Evolutionary conservation across 2,329 filamentous ascomycete species (phyloP).

Genomic region (Talaromyces islandicus): DNA sequence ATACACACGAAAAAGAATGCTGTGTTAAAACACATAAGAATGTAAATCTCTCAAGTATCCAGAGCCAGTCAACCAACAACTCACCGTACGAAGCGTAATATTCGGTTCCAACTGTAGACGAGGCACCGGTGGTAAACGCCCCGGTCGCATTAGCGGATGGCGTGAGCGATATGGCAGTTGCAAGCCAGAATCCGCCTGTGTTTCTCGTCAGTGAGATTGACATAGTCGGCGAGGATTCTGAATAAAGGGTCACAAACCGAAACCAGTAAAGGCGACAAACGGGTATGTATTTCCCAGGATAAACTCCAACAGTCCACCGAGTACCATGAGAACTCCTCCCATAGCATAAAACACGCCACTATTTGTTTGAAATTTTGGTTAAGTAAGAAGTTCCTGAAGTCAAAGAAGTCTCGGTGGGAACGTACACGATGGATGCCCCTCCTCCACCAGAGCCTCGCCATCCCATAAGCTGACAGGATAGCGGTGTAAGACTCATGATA

Average conservation of each 20-base stretch:
- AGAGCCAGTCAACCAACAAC: slow-evolving; percentile 11
- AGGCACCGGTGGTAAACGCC: slow-evolving; percentile 30
- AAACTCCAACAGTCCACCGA: slow-evolving; percentile 52
- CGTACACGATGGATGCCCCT: slow-evolving; percentile 3
- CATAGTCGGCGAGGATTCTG: not conserved
- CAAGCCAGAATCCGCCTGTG: slow-evolving; percentile 48
- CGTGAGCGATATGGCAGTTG: slow-evolving; percentile 50
- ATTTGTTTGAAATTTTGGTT: not conserved
- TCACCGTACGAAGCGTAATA: slow-evolving; percentile 52
- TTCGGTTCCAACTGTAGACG: not conserved
- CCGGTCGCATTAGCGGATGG: slow-evolving; percentile 49
- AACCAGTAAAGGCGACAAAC: slow-evolving; percentile 51
- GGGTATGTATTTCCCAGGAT: slow-evolving; percentile 56
- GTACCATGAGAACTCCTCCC: not conserved
- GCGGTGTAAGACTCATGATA: slow-evolving; percentile 43
- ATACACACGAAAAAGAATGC: slow-evolving; percentile 61
- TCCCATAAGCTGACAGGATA: slow-evolving; percentile 49
- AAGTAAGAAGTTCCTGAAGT: too few relatives aligned
- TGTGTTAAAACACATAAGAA: not conserved
- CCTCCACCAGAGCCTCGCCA: slow-evolving; percentile 39
- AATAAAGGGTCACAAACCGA: slow-evolving; percentile 29
- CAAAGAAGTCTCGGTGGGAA: not conserved
- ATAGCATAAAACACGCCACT: slow-evolving; percentile 49
- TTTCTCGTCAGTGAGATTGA: not conserved
- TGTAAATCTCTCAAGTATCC: not conserved